Percentiles rank a stretch among this genome's conserved stretches.
Conservation (phyloP, 352 stramenopile species). For the Pythium folliculosum region DNA sequence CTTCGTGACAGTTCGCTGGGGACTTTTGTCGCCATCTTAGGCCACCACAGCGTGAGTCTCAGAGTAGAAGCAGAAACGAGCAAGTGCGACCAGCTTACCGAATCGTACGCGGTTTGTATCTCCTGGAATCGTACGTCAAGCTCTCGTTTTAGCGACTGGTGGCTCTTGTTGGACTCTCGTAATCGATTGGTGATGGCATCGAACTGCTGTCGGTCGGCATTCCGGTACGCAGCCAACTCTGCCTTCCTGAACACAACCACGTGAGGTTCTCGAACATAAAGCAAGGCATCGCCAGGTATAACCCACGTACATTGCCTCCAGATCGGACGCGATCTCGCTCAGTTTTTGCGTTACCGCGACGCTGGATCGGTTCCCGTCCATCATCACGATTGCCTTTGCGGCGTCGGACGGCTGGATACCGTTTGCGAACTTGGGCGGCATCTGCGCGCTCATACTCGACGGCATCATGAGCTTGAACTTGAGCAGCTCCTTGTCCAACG, state of each 20-base stretch:
- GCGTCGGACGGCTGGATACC: constrained; percentile 7
- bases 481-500: constrained; percentile 66
- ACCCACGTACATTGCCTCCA: constrained; percentile 40
- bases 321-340: constrained; percentile 38
- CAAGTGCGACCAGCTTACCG: constrained; percentile 26
- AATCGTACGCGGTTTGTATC: constrained; percentile 38
- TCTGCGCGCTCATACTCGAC: constrained; percentile 41
- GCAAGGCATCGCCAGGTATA: not conserved
- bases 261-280: not conserved
- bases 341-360: constrained; percentile 39
- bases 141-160: constrained; percentile 46
- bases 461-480: constrained; percentile 62
- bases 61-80: not conserved
- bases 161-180: constrained; percentile 47
- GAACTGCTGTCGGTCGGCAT: constrained; percentile 61
- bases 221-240: constrained; percentile 40
- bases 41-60: too few species aligned
- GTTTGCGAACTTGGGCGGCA: constrained; percentile 26
- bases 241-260: constrained; percentile 36
- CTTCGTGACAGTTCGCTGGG: constrained; percentile 58
- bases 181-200: constrained; percentile 59
- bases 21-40: constrained; percentile 51
- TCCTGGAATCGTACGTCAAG: constrained; percentile 46
- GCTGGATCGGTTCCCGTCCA: constrained; percentile 1
- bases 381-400: constrained; percentile 4